Conservation (phyloP, 1,284 basidiomycete species). For the Tylopilus sp. region DNA sequence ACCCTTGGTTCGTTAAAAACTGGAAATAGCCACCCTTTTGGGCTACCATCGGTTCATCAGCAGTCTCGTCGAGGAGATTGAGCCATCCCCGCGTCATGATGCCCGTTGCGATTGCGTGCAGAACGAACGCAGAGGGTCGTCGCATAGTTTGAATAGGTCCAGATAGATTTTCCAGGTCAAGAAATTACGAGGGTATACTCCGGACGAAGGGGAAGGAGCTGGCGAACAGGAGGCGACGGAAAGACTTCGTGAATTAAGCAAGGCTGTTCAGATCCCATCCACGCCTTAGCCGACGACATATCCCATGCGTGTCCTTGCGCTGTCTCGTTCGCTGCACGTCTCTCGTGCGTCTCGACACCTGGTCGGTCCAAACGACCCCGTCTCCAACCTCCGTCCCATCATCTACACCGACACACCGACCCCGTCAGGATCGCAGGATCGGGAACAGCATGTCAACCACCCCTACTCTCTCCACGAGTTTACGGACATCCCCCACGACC, state of each 20-base stretch:
- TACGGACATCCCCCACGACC: conserved; percentile 34
- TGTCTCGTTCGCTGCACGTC: conserved; percentile 39
- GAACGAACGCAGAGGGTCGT: conserved; percentile 13
- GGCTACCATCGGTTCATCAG: conserved; percentile 32
- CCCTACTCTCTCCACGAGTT: conserved; percentile 76
- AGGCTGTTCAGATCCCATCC: too few species aligned
- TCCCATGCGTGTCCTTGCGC: background rate
- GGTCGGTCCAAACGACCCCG: conserved; percentile 67
- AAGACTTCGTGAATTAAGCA: too few species aligned
- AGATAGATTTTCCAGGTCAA: background rate
- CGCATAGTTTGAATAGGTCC: conserved; percentile 10
- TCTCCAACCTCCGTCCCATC: conserved; percentile 74
- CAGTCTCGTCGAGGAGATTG: background rate
- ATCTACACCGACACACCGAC: conserved; percentile 57
- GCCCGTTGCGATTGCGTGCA: conserved; percentile 42
- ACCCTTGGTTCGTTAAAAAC: conserved; percentile 79
- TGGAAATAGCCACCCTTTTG: conserved; percentile 66
- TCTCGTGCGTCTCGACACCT: conserved; percentile 43
- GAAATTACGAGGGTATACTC: background rate
- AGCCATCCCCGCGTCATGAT: conserved; percentile 50
- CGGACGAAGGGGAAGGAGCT: background rate
- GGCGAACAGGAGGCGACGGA: too few species aligned
- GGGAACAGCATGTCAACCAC: conserved; percentile 37
- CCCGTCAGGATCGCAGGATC: conserved; percentile 31
- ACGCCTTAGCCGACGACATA: background rate